phyloP scores from a whole-genome alignment of 305 asterid genomes.

The Rubia balearica region DNA sequence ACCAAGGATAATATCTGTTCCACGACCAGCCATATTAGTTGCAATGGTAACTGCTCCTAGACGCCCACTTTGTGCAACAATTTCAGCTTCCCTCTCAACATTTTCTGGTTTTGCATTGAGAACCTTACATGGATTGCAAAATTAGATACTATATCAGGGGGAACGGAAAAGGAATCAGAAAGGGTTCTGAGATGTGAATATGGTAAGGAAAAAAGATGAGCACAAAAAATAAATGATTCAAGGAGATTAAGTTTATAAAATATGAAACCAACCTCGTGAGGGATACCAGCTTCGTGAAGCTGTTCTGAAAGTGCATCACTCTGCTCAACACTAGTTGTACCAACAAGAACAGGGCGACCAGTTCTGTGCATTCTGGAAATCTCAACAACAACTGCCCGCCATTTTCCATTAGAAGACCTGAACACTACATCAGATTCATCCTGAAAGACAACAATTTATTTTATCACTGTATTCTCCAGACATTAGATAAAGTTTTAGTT shows the following conservation, averaged over 20 bases:
- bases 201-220: background rate
- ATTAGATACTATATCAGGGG: conserved; percentile 12
- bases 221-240: conserved; percentile 12
- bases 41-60: conserved; percentile 97
- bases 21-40: conserved; percentile 99
- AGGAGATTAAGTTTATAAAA: conserved; percentile 7
- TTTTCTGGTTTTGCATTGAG: conserved; percentile 99
- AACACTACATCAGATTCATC: conserved; percentile 98
- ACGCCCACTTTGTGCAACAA: conserved; percentile 99
- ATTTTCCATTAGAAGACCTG: conserved; percentile 80
- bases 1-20: conserved; percentile 98
- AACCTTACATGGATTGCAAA: conserved; percentile 42
- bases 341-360: conserved; percentile 95
- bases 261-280: conserved; percentile 64
- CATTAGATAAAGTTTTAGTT: background rate
- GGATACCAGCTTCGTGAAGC: conserved; percentile 80
- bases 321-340: conserved; percentile 99
- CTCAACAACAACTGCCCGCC: conserved; percentile 96
- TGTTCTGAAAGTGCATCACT: conserved; percentile 84
- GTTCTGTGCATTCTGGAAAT: conserved; percentile 95
- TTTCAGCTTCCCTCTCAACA: conserved; percentile 99
- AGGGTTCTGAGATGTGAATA: background rate
- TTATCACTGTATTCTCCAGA: background rate
- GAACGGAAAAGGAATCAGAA: background rate
- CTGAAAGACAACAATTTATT: conserved; percentile 26